Evolutionary conservation across 495 filamentous ascomycete genomes (phyloP).

Genomic region (Letharia columbiana): DNA sequence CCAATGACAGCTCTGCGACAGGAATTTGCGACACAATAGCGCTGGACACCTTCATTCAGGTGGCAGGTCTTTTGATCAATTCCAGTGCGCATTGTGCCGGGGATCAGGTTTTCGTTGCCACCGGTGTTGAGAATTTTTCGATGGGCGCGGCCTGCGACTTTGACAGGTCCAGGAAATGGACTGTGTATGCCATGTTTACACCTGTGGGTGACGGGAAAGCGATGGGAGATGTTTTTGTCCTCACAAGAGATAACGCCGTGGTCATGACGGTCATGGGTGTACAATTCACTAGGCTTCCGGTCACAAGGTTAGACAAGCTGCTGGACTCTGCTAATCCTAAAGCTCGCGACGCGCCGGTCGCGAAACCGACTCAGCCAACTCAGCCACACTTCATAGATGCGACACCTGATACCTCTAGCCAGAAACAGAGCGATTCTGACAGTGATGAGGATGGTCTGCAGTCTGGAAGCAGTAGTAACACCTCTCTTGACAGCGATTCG

Average conservation of each 20-base stretch:
- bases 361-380: neutral
- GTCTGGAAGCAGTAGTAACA: conserved; percentile 2
- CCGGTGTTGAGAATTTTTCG: conserved; percentile 22
- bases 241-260: conserved; percentile 20
- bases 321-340: conserved; percentile 17
- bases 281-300: conserved; percentile 21
- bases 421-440: conserved; percentile 1
- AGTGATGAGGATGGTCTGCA: neutral
- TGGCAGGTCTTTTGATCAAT: conserved; percentile 31
- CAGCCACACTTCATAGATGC: conserved; percentile 4
- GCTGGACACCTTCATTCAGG: conserved; percentile 32
- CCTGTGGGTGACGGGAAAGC: conserved; percentile 16
- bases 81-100: conserved; percentile 20
- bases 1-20: conserved; percentile 21
- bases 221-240: conserved; percentile 28
- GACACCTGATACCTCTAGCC: conserved; percentile 1
- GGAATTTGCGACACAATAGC: conserved; percentile 23
- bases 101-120: conserved; percentile 27
- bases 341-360: neutral
- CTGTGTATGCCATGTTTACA: conserved; percentile 25
- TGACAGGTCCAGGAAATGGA: conserved; percentile 17
- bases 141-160: conserved; percentile 21
- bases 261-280: conserved; percentile 19
- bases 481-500: conserved; percentile 7
- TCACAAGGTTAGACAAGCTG: conserved; percentile 17